A percentile compares a stretch with the other conserved stretches of the same genome.
phyloP scores from a whole-genome alignment of 768 basidiomycete genomes.

The Trametes cingulata region DNA sequence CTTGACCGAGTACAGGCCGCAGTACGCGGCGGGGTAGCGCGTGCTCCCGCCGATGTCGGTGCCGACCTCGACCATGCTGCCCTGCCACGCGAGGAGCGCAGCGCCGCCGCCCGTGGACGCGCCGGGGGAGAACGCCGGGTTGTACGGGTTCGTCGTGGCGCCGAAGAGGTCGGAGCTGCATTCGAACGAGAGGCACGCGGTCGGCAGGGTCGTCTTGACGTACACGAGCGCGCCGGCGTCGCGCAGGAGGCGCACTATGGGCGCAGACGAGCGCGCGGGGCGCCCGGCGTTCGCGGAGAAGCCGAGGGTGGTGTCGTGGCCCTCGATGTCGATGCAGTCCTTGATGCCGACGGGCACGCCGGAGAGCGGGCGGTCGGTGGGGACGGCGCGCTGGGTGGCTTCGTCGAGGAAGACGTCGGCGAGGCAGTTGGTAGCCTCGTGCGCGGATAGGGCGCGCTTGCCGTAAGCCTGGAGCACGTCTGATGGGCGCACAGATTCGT shows the following conservation, averaged over 20 bases:
- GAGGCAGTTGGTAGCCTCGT: constrained; percentile 50
- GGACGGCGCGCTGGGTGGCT: constrained; percentile 13
- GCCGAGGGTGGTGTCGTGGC: constrained; percentile 49
- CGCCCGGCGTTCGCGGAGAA: constrained; percentile 40
- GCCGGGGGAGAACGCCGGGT: constrained; percentile 41
- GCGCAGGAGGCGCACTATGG: constrained; percentile 40
- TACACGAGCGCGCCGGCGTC: constrained; percentile 46
- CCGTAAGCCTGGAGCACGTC: constrained; percentile 43
- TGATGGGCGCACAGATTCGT: constrained; percentile 29
- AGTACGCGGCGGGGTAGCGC: constrained; percentile 49
- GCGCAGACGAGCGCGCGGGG: constrained; percentile 38
- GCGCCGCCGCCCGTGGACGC: constrained; percentile 55
- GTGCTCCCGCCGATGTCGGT: constrained; percentile 54
- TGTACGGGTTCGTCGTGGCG: constrained; percentile 49
- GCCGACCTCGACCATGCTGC: constrained; percentile 46
- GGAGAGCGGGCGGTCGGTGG: constrained; percentile 33
- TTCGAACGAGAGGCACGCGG: constrained; percentile 43
- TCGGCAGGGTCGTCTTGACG: constrained; percentile 46
- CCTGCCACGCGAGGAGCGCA: constrained; percentile 48
- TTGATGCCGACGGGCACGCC: constrained; percentile 54
- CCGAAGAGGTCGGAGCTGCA: constrained; percentile 48
- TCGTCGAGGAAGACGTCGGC: constrained; percentile 46
- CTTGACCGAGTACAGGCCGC: constrained; percentile 47
- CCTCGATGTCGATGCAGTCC: constrained; percentile 47
- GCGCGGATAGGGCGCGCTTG: constrained; percentile 41